Base-by-base conservation (phyloP, 441 rosid genomes). In the Melastoma candidum region DNA sequence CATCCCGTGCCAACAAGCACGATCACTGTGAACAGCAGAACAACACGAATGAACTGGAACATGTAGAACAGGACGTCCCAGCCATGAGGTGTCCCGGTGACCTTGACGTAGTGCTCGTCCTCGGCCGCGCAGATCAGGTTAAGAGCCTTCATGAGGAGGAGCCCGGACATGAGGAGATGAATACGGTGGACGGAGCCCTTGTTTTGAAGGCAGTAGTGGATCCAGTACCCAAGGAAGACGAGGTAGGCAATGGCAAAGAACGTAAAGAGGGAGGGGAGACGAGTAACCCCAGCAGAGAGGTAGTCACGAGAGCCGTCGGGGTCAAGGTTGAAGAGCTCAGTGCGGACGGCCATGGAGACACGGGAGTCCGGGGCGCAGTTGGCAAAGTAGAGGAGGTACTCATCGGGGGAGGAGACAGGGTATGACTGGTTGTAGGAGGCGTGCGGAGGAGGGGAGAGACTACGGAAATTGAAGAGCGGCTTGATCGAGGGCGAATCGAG, bases 41-140 rank as follows among this genome's bases (percentile, higher is more conserved):
- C 76, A 9, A 83, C 90, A 56, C 80, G 81, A 24, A 77, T 59
- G 61, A 80, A 74, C 49, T 80, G 77, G 43, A 83, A 80, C 26
- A 76, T 47, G 75, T 83, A 80, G 47, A 83, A 80, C 0, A 74
- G 72, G 0, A 80, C 68, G 43, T 83, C 86, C 90, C 87, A 76
- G 3, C 84, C 90, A 17, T 83, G 90, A 0, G 87, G 81, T 9
- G 79, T 76, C 1, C 86, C 87, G 0, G 84, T 74, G 59, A 49
- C 66, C 57, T 69, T 49, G 0, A 76, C 80, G 6, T 51, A 75
- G 10, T 60, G 39, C 58, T 67, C 65, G 66, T 77, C 84, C 52
- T 80, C 82, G 0, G 80, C 72, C 0, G 81, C 86, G 26, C 83
- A 74, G 0, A 83, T 63, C 82, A 80, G 63, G 57, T 78, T 78